Evolutionary conservation across 2,329 filamentous ascomycete genomes (phyloP), one percentile per base, ranked within the genome.

Genomic region (Lasiodiplodia gonubiensis): DNA sequence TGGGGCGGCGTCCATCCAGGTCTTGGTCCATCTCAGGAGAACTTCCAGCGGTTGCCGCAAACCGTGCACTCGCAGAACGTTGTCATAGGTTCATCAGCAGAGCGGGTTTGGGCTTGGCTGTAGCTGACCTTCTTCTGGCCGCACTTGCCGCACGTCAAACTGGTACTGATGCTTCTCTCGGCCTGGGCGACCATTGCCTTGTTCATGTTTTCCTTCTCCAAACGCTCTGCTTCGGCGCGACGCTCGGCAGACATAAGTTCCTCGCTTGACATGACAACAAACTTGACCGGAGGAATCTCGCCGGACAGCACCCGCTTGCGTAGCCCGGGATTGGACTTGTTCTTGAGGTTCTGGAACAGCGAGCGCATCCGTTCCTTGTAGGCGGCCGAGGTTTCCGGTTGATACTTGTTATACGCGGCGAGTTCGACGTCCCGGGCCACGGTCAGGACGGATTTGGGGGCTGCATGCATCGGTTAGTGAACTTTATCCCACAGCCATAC

Each of bases 111-210:
- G 4, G 95, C 95, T 82, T 99, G 95, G 59, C 89, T 93, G 81
- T 99, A 99, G 80, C 91, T 93, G 76, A 98, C 95, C 85, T 93
- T 94, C 84, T 92, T 94, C 86, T 97, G 86, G 74, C 92, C 92
- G 82, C 95, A 99, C 80, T 93, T 94, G 76, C 93, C 88, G 82
- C 95, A 99, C 80, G 92, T 90, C 75, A 98, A 86, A 67, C 90
- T 92, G 77, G 91, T 90, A 77, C 90, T 93, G 81, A 97, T 93
- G 77, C 91, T 94, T 86, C 93, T 95, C 81, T 97, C 91, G 21
- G 89, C 91, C 85, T 94, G 91, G 67, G 94, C 92, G 12, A 97
- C 94, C 89, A 98, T 96, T 1, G 95, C 93, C 80, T 94, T 93
- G 83, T 93, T 93, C 92, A 98, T 94, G 80, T 99, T 99, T 81